Conservation (phyloP, 1,284 basidiomycete species). For the Afroboletus lepidellus region DNA sequence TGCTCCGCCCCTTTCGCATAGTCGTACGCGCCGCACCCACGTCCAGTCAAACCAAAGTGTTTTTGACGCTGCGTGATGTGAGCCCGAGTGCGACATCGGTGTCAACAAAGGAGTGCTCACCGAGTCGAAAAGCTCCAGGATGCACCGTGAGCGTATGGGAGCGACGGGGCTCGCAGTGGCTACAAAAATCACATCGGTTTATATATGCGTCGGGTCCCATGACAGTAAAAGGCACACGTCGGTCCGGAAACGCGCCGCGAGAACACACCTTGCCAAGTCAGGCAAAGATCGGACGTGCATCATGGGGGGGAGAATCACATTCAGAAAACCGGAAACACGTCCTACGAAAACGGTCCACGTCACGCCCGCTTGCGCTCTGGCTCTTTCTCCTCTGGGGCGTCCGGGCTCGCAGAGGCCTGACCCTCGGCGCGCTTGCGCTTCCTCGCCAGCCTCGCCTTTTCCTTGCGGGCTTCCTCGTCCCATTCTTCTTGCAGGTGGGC, state of each 20-base stretch:
- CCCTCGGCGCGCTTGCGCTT: conserved; percentile 36
- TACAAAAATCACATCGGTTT: background rate
- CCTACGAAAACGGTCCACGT: background rate
- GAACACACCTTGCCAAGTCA: conserved; percentile 5
- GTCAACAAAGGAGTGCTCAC: too few relatives aligned
- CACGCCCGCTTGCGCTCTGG: conserved; percentile 16
- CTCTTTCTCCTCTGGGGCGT: conserved; percentile 4
- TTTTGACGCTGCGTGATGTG: too few relatives aligned
- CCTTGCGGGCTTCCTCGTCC: conserved; percentile 42
- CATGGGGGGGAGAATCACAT: background rate
- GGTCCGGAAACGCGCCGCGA: background rate
- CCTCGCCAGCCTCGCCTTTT: conserved; percentile 37
- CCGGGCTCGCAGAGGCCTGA: background rate
- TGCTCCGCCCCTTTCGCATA: too few relatives aligned
- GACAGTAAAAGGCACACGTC: conserved; percentile 3
- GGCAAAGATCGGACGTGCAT: background rate
- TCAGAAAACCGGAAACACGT: conserved; percentile 3
- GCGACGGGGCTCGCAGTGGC: too few relatives aligned
- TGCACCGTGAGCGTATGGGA: conserved; percentile 9
- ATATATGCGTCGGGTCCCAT: conserved; percentile 4
- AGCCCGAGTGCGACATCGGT: too few relatives aligned
- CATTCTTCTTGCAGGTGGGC: conserved; percentile 67
- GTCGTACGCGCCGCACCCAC: too few relatives aligned
- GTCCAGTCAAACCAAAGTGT: too few relatives aligned
- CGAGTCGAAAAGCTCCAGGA: too few relatives aligned